Evolutionary conservation across 192 early-diverging fungal genomes (phyloP).

Genomic region (Coemansia pectinata): DNA sequence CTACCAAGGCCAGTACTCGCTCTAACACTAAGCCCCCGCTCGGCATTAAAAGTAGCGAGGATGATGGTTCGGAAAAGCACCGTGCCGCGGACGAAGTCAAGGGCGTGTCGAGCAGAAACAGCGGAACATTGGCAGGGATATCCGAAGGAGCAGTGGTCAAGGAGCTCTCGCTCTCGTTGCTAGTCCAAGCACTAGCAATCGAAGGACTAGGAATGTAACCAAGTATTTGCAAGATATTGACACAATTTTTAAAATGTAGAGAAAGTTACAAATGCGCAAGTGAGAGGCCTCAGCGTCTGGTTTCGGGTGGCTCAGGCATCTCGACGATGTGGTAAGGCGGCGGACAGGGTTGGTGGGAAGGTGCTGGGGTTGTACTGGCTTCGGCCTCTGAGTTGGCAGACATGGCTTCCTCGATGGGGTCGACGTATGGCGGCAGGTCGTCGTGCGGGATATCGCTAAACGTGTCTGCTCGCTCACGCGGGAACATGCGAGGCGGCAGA

Average conservation of each 20-base stretch:
- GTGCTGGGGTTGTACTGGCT: background rate
- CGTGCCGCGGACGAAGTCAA: background rate
- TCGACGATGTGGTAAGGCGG: constrained; percentile 40
- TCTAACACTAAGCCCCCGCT: background rate
- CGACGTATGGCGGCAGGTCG: constrained; percentile 49
- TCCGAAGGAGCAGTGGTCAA: constrained; percentile 7
- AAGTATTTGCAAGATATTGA: background rate
- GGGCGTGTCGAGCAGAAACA: background rate
- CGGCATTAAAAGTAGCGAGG: background rate
- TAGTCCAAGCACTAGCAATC: constrained; percentile 44
- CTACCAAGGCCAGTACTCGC: background rate
- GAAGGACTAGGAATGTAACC: constrained; percentile 50
- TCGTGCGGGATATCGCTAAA: constrained; percentile 43
- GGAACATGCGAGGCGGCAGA: constrained; percentile 7
- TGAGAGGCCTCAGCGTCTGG: background rate
- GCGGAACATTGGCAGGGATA: background rate
- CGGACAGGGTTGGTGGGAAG: constrained; percentile 17
- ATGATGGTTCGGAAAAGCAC: background rate
- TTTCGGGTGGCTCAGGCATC: background rate
- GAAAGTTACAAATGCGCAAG: background rate
- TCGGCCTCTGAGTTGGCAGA: background rate
- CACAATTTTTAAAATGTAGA: background rate
- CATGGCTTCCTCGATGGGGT: constrained; percentile 51
- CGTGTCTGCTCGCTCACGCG: constrained; percentile 29
- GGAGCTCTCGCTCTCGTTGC: constrained; percentile 38